phyloP scores from a whole-genome alignment of 176 grass and related monocot genomes.

The Hyparrhenia diplandra region DNA sequence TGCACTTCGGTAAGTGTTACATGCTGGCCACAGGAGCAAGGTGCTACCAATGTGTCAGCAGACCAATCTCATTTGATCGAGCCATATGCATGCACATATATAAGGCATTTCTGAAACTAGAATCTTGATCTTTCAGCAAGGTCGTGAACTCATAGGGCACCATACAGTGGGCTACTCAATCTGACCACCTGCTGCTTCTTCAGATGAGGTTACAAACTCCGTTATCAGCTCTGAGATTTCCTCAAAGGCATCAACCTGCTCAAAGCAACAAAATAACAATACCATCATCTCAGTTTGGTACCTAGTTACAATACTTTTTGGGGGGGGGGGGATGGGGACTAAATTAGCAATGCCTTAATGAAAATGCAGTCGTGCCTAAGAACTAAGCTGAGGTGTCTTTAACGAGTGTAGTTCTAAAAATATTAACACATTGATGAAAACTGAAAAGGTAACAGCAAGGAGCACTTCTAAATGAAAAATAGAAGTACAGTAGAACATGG shows the following conservation, averaged over 20 bases:
- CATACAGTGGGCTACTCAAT: neutral
- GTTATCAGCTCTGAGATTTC: slow-evolving; percentile 43
- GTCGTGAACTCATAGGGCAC: neutral
- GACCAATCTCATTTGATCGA: too few species aligned
- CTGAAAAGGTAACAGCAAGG: too few species aligned
- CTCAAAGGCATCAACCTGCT: slow-evolving; percentile 48
- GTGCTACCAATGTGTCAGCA: neutral
- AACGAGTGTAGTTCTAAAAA: too few species aligned
- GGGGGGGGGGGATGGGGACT: too few species aligned
- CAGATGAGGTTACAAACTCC: slow-evolving; percentile 44
- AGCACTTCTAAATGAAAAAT: neutral
- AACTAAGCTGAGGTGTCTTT: neutral
- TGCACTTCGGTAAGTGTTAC: neutral
- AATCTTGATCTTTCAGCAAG: too few species aligned
- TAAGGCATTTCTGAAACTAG: too few species aligned
- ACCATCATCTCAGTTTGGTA: neutral
- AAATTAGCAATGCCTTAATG: too few species aligned
- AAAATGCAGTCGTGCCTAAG: neutral
- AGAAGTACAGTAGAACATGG: neutral
- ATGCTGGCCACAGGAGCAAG: neutral
- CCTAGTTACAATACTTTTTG: neutral
- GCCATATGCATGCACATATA: neutral
- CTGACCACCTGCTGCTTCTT: neutral
- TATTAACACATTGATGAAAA: too few species aligned
- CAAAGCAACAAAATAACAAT: neutral